These are phyloP conservation scores for Vitis hybrid DNA, from an alignment of 177 flowering plant genomes.

Conservation along the genomic window DNA sequence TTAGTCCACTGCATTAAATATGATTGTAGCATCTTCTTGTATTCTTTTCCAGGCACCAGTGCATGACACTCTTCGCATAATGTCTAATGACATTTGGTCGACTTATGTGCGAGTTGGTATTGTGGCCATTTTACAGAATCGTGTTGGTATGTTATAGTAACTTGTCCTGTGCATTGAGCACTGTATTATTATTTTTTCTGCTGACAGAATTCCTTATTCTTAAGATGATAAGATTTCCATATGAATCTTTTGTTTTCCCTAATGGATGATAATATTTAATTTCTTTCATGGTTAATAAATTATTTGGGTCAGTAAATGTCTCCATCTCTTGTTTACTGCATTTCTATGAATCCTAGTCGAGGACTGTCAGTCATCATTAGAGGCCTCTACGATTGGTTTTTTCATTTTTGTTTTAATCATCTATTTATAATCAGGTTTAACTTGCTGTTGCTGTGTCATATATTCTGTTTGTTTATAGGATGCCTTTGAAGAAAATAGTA, in stretches of 20 bases:
- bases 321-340: not conserved
- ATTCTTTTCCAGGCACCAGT: constrained; percentile 40
- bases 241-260: not conserved
- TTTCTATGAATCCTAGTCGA: not conserved
- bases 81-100: constrained; percentile 55
- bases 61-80: constrained; percentile 44
- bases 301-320: not conserved
- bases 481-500: too few relatives aligned
- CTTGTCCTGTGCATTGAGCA: not conserved
- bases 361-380: not conserved
- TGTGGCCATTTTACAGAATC: constrained; percentile 70
- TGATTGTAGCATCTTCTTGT: too few relatives aligned
- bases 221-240: not conserved
- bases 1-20: too few relatives aligned
- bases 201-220: too few relatives aligned
- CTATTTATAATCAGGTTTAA: too few relatives aligned
- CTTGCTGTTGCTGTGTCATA: too few relatives aligned
- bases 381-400: not conserved
- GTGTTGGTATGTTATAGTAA: constrained; percentile 59
- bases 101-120: constrained; percentile 70
- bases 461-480: too few relatives aligned
- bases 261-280: not conserved
- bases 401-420: not conserved
- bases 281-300: not conserved
- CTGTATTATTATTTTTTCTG: not conserved